These are phyloP conservation scores for Wickerhamomyces chambardii DNA, from an alignment of 805 yeast genomes.

Conservation along the genomic window DNA sequence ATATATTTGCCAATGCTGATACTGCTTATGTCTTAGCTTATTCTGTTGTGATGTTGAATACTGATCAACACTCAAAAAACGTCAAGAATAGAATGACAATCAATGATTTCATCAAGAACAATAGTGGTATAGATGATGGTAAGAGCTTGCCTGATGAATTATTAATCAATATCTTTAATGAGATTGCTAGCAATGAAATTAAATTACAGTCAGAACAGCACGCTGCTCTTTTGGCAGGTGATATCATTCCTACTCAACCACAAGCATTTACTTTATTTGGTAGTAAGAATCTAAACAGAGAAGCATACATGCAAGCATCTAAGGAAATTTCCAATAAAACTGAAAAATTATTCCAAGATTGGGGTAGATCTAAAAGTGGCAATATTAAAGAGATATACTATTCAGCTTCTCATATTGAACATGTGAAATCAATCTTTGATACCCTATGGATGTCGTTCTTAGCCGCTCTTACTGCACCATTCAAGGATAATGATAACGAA, in stretches of 20 bases:
- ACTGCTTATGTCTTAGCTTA: slow-evolving; percentile 89
- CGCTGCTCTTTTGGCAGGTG: slow-evolving; percentile 75
- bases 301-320: slow-evolving; percentile 88
- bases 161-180: slow-evolving; percentile 61
- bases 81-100: slow-evolving; percentile 81
- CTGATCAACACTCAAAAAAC: slow-evolving; percentile 88
- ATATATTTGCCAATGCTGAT: too few relatives aligned
- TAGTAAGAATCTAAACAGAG: slow-evolving; percentile 62
- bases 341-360: slow-evolving; percentile 65
- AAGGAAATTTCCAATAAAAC: slow-evolving; percentile 87
- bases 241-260: slow-evolving; percentile 26
- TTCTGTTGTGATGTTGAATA: slow-evolving; percentile 87
- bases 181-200: slow-evolving; percentile 79
- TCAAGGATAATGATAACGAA: slow-evolving; percentile 76
- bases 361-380: slow-evolving; percentile 41
- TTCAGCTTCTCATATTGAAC: slow-evolving; percentile 81
- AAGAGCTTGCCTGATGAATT: slow-evolving; percentile 72
- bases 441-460: slow-evolving; percentile 94
- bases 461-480: slow-evolving; percentile 92
- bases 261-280: slow-evolving; percentile 50
- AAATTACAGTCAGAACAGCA: slow-evolving; percentile 90
- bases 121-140: slow-evolving; percentile 89
- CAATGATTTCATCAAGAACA: slow-evolving; percentile 80
- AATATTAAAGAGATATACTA: slow-evolving; percentile 48
- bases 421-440: slow-evolving; percentile 89